Evolutionary conservation across 768 basidiomycete genomes (phyloP).

Genomic region (Obba rivulosa): DNA sequence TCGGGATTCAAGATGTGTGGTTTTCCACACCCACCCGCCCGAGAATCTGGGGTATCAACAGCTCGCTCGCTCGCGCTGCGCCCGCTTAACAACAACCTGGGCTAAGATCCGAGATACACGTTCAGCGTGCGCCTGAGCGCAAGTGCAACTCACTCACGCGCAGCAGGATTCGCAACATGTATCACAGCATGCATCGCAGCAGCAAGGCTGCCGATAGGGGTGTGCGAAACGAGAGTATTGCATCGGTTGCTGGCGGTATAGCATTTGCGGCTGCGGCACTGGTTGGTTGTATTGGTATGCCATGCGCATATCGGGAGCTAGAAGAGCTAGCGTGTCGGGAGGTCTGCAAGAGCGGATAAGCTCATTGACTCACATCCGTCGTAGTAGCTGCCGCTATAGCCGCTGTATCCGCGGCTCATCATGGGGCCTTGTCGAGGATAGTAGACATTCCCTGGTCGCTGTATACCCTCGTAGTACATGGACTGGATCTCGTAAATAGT

Average conservation of each 20-base stretch:
- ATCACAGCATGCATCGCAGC: slow-evolving; percentile 16
- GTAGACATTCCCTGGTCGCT: slow-evolving; percentile 20
- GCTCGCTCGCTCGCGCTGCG: too few relatives aligned
- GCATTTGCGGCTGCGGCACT: slow-evolving; percentile 16
- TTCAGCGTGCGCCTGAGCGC: not conserved
- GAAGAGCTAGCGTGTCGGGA: not conserved
- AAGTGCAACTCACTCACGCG: slow-evolving; percentile 4
- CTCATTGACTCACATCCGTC: slow-evolving; percentile 12
- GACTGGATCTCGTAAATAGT: not conserved
- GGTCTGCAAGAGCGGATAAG: not conserved
- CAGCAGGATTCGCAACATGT: slow-evolving; percentile 16
- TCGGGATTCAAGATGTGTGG: too few relatives aligned
- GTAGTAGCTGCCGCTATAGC: slow-evolving; percentile 18
- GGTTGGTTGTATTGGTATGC: slow-evolving; percentile 20
- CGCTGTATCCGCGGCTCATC: slow-evolving; percentile 15
- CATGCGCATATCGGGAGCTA: slow-evolving; percentile 25
- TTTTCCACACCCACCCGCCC: too few relatives aligned
- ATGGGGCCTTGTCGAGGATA: slow-evolving; percentile 15
- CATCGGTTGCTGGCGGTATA: slow-evolving; percentile 17
- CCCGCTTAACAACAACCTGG: not conserved
- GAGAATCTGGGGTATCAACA: too few relatives aligned
- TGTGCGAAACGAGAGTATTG: slow-evolving; percentile 9
- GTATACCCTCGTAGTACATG: slow-evolving; percentile 17
- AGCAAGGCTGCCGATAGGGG: slow-evolving; percentile 7
- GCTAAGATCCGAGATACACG: not conserved